These are phyloP conservation scores for Polyrhizophydium stewartii DNA, from an alignment of 371 early-diverging fungal species.

Conservation along the genomic window DNA sequence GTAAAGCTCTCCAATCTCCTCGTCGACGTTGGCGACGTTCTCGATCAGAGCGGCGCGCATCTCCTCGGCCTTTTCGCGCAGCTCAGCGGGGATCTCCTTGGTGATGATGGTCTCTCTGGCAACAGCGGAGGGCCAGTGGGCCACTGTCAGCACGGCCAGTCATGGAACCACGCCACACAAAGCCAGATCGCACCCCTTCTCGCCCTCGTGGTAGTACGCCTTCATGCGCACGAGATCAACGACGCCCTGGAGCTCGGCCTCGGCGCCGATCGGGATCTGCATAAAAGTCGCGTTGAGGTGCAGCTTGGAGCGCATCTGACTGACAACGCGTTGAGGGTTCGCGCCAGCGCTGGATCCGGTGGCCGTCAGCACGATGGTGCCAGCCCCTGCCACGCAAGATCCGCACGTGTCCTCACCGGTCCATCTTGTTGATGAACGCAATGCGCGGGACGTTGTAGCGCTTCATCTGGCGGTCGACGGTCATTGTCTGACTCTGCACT, in stretches of 20 bases:
- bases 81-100: conserved; percentile 75
- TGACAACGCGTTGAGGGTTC: conserved; percentile 88
- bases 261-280: conserved; percentile 92
- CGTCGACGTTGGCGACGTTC: conserved; percentile 82
- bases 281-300: conserved; percentile 86
- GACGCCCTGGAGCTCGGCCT: conserved; percentile 86
- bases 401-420: conserved; percentile 55
- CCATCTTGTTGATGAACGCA: conserved; percentile 95
- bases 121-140: background rate
- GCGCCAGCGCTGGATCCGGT: conserved; percentile 77
- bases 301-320: conserved; percentile 85
- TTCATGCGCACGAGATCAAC: conserved; percentile 86
- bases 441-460: conserved; percentile 80
- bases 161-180: conserved; percentile 5
- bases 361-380: conserved; percentile 88
- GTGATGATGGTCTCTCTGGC: conserved; percentile 59
- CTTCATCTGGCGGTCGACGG: conserved; percentile 85
- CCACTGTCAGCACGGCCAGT: conserved; percentile 25
- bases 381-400: background rate
- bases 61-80: conserved; percentile 54
- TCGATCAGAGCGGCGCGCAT: conserved; percentile 77
- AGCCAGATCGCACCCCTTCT: conserved; percentile 61
- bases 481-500: conserved; percentile 90
- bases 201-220: conserved; percentile 87
- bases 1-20: conserved; percentile 77